Percentiles rank a stretch among this genome's conserved stretches.
These are phyloP conservation scores for Solanum paucissectum DNA, from an alignment of 257 asterid genomes.

Conservation along the genomic window DNA sequence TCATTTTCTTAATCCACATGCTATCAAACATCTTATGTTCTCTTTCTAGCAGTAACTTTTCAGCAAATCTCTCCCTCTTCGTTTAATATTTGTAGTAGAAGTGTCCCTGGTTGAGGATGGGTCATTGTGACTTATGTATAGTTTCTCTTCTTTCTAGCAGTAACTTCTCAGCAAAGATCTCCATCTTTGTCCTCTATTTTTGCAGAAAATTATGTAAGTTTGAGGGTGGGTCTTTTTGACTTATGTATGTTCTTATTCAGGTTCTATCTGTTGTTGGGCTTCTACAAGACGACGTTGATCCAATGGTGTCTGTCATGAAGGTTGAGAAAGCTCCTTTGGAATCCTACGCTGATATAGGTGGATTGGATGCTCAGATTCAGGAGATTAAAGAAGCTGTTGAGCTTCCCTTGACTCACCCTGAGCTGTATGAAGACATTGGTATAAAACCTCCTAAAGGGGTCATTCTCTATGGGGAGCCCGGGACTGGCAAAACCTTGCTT, in stretches of 20 bases:
- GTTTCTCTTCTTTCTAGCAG: neutral
- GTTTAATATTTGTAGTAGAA: neutral
- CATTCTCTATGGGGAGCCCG: conserved; percentile 94
- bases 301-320: conserved; percentile 98
- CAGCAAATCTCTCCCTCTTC: neutral
- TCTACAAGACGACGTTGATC: conserved; percentile 92
- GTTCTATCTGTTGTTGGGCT: conserved; percentile 94
- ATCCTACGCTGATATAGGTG: conserved; percentile 74
- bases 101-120: neutral
- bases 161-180: neutral
- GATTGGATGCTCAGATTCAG: conserved; percentile 45
- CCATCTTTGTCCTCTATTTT: neutral
- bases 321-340: conserved; percentile 97
- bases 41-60: neutral
- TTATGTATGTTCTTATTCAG: conserved; percentile 19
- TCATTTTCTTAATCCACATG: neutral
- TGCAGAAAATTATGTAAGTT: neutral
- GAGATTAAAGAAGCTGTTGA: conserved; percentile 51
- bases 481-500: conserved; percentile 89
- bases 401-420: conserved; percentile 48
- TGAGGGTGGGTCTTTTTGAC: neutral
- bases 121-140: neutral
- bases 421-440: conserved; percentile 61
- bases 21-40: neutral
- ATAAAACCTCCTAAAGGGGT: conserved; percentile 88